Evolutionary conservation across 768 basidiomycete genomes (phyloP), one percentile per base, ranked within the genome.

Genomic region (Strobilomyces confusus): DNA sequence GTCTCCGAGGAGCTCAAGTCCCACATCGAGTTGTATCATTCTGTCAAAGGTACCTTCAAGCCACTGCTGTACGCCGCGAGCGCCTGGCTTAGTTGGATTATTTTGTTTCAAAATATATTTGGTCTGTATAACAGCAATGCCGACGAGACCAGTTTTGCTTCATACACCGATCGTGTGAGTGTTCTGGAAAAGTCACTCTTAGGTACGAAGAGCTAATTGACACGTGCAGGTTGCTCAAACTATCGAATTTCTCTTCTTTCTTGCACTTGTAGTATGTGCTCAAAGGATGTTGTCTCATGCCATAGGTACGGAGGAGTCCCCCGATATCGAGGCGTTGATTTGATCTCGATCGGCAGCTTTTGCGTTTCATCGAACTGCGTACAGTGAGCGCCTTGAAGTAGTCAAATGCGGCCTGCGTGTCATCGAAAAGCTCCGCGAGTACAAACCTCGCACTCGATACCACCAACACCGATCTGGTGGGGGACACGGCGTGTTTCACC

Each of bases 311-410:
- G 3, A 43, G 34, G 29, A 22, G 11, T 38, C 40, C 3, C 14
- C 5, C 9, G 17, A 19, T 9, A 14, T n/a, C 17, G 19, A 13
- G 9, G 3, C 44, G 15, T 19, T 13, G 9, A 19, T 20, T 55
- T 52, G 5, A 55, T 22, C 26, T 34, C 32, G 17, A 55, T 52
- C 19, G 38, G 20, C 43, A 78, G 87, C 89, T 0, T 86, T 87
- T 60, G 76, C 79, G 19, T 92, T 92, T 69, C 88, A 91, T 65
- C 80, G 76, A n/a, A 84, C 80, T 4, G 89, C 89, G 11, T 92
- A 82, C 65, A 77, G 76, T 59, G 89, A 91, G 32, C 86, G 89
- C 45, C 71, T 89, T 5, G 76, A 80, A 11, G 70, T 73, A n/a
- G 77, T 89, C 7, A 69, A 73, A 51, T 68, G 74, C 37, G 73